These are phyloP conservation scores for Phytophthora litchii DNA, from an alignment of 352 stramenopile species.

Conservation along the genomic window DNA sequence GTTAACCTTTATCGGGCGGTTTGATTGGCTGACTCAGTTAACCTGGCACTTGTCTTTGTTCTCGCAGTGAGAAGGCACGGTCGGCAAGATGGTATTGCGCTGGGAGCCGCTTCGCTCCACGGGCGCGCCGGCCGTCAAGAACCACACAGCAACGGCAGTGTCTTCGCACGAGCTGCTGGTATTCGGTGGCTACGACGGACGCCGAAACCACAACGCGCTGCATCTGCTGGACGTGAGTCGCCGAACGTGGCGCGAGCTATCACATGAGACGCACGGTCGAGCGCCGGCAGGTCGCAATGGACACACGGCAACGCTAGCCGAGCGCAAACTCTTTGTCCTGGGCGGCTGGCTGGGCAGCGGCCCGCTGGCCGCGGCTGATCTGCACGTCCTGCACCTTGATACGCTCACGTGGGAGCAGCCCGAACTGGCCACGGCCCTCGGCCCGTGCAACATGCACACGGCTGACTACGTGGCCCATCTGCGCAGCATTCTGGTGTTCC, in stretches of 20 bases:
- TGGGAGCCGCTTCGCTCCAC: constrained; percentile 60
- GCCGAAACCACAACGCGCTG: constrained; percentile 94
- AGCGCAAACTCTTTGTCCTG: constrained; percentile 92
- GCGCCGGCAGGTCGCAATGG: constrained; percentile 92
- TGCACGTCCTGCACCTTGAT: constrained; percentile 91
- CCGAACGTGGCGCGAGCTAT: constrained; percentile 68
- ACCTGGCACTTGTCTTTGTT: too few relatives aligned
- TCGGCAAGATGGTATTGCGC: constrained; percentile 69
- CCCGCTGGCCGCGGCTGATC: constrained; percentile 91
- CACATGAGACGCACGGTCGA: constrained; percentile 46
- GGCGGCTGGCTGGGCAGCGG: constrained; percentile 94
- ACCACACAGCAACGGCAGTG: constrained; percentile 80
- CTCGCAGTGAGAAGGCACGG: too few relatives aligned
- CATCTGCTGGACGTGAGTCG: constrained; percentile 88
- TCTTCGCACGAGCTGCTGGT: constrained; percentile 65
- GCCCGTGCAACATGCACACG: constrained; percentile 98
- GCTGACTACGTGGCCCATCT: constrained; percentile 90
- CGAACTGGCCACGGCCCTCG: constrained; percentile 50
- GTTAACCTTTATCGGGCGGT: too few relatives aligned
- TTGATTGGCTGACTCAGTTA: too few relatives aligned
- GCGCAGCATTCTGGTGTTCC: constrained; percentile 93
- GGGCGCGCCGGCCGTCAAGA: constrained; percentile 81
- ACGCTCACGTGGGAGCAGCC: constrained; percentile 68
- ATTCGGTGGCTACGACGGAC: constrained; percentile 96
- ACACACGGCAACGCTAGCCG: constrained; percentile 94